phyloP scores from a whole-genome alignment of 805 yeast species.

The Candida endomychidarum region DNA sequence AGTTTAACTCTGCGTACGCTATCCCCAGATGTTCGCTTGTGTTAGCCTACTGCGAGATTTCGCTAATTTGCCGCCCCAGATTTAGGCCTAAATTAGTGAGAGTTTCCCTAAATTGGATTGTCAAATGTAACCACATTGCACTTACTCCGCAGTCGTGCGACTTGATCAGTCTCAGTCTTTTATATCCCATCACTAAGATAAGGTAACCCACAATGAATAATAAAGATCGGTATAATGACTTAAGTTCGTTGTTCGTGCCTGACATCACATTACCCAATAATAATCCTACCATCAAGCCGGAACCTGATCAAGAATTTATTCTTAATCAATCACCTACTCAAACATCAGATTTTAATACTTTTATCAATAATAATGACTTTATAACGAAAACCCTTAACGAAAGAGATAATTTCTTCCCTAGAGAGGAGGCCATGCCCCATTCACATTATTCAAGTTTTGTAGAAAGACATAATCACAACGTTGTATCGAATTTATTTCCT shows the following conservation, averaged over 20 bases:
- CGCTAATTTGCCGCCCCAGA: too few species aligned
- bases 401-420: constrained; percentile 2
- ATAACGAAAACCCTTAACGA: constrained; percentile 14
- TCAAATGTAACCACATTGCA: constrained; percentile 1
- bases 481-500: constrained; percentile 8
- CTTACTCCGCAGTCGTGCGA: not conserved
- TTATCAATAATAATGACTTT: constrained; percentile 22
- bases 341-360: constrained; percentile 19
- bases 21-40: too few species aligned
- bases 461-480: constrained; percentile 22
- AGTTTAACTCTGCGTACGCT: too few species aligned
- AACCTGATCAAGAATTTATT: constrained; percentile 5
- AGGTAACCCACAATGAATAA: not conserved
- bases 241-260: constrained; percentile 42
- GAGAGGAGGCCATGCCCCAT: constrained; percentile 5
- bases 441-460: constrained; percentile 15
- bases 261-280: constrained; percentile 30
- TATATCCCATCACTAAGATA: constrained; percentile 1
- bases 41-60: too few species aligned
- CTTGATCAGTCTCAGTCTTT: too few species aligned
- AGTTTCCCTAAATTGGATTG: too few species aligned
- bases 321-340: constrained; percentile 7
- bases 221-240: constrained; percentile 31
- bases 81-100: too few species aligned
- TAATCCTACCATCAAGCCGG: constrained; percentile 1